A percentile compares a stretch with the other conserved stretches of the same genome.
phyloP scores from a whole-genome alignment of 257 asterid species.

The Galeopsis tetrahit region DNA sequence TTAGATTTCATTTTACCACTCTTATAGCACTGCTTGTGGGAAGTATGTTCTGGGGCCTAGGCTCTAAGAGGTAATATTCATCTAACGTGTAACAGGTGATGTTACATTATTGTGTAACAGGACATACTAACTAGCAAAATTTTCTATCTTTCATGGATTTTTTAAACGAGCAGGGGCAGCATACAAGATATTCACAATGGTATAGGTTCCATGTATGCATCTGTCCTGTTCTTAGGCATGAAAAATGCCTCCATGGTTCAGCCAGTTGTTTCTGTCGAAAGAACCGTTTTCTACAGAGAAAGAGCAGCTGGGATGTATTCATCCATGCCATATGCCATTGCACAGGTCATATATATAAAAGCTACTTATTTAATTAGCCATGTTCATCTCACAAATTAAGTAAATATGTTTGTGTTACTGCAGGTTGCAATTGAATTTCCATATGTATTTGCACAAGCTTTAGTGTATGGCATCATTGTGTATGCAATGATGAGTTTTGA shows the following conservation, averaged over 20 bases:
- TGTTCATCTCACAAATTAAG: background rate
- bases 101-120: background rate
- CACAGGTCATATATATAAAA: constrained; percentile 41
- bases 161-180: constrained; percentile 35
- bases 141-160: background rate
- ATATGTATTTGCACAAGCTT: constrained; percentile 48
- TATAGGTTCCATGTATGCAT: constrained; percentile 45
- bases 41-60: constrained; percentile 63
- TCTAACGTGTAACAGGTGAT: background rate
- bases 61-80: constrained; percentile 48
- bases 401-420: background rate
- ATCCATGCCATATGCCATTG: constrained; percentile 58
- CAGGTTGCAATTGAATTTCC: constrained; percentile 60
- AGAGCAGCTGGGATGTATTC: constrained; percentile 70
- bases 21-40: constrained; percentile 50
- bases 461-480: constrained; percentile 35
- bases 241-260: constrained; percentile 39
- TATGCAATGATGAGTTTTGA: constrained; percentile 57
- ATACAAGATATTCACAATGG: constrained; percentile 41
- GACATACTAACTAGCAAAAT: background rate
- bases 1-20: constrained; percentile 48
- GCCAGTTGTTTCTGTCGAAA: constrained; percentile 53
- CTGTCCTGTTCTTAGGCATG: constrained; percentile 48
- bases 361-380: background rate
- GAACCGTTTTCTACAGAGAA: constrained; percentile 60